Conservation (phyloP, 768 basidiomycete species). For the Suillus spraguei region DNA sequence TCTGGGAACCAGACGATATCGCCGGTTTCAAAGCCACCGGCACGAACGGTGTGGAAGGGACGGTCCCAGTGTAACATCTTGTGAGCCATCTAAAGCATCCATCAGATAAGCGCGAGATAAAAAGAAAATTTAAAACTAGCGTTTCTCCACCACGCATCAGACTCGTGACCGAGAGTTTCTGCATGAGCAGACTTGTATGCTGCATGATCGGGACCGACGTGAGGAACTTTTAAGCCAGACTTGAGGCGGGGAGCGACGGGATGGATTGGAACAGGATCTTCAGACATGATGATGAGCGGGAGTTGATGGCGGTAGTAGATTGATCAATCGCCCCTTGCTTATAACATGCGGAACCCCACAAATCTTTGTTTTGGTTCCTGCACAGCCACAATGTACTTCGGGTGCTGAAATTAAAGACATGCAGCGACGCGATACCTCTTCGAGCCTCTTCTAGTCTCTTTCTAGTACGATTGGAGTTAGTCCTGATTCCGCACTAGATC, state of each 20-base stretch:
- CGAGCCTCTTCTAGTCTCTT: neutral
- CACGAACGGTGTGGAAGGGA: slow-evolving; percentile 84
- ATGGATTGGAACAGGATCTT: slow-evolving; percentile 48
- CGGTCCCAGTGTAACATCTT: slow-evolving; percentile 85
- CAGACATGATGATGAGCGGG: slow-evolving; percentile 39
- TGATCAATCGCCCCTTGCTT: slow-evolving; percentile 5
- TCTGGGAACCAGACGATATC: slow-evolving; percentile 98
- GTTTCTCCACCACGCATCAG: slow-evolving; percentile 89
- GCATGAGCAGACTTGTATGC: slow-evolving; percentile 71
- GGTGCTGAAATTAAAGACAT: neutral
- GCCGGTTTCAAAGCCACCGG: slow-evolving; percentile 82
- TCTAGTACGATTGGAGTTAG: neutral
- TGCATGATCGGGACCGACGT: slow-evolving; percentile 78
- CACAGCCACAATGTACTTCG: slow-evolving; percentile 2
- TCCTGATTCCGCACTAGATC: neutral
- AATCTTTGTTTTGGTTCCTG: neutral
- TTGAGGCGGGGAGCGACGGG: slow-evolving; percentile 79
- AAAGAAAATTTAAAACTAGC: slow-evolving; percentile 36
- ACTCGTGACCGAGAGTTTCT: slow-evolving; percentile 72
- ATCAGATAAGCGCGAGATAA: neutral
- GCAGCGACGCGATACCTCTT: neutral
- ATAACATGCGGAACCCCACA: slow-evolving; percentile 9
- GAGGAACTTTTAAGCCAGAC: slow-evolving; percentile 64
- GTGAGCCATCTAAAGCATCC: slow-evolving; percentile 55
- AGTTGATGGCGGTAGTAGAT: slow-evolving; percentile 1